Base-by-base conservation (phyloP, 75 land plant species). In the Picea glauca region DNA sequence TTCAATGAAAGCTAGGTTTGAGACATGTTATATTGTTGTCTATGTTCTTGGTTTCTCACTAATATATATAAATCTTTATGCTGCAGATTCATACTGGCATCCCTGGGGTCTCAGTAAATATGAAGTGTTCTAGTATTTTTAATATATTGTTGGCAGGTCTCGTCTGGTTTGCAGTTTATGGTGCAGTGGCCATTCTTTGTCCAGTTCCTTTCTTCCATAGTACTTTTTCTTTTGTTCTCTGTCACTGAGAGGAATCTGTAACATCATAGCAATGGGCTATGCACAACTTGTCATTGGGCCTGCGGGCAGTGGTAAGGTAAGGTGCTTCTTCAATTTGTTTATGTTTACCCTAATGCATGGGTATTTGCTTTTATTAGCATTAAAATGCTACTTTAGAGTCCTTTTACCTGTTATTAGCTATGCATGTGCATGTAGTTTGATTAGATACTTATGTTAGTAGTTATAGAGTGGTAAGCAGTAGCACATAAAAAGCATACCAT, bases 201-300 rank as follows among this genome's bases (percentile, higher is more conserved):
- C 58, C 33, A 5, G 67, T 77, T 64, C 58, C 73, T 50, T 60
- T 68, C 46, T 33, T 35, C 50, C 72, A 40, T 40, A 5, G 46
- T 20, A 6, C 21, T 40, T 68, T 68, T 68, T 21, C 72, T 20
- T 38, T 68, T 68, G 38, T 8, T 40, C 46, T 35, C 50, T 40
- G 4, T 40, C 50, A 35, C 46, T 68, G 72, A 40, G 72, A 20
- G 1, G 20, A 68, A 20, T 40, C 2, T 20, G 2, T 67, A 4
- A 67, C 18, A 64, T 64, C 56, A 50, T 23, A 74, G 12, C n/a
- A 57, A 91, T 91, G 93, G 93, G 99, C 50, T 98, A 95, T 78
- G 99, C 99, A 65, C 99, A 98, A 83, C 94, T 95, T 23, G 98
- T 98, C 31, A 94, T 98, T 77, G 99, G 99, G 31, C 99, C 99